Percentiles rank a stretch among this genome's conserved stretches.
Evolutionary conservation across 805 yeast species (phyloP).

Genomic region (Saccharomycopsis sp.): DNA sequence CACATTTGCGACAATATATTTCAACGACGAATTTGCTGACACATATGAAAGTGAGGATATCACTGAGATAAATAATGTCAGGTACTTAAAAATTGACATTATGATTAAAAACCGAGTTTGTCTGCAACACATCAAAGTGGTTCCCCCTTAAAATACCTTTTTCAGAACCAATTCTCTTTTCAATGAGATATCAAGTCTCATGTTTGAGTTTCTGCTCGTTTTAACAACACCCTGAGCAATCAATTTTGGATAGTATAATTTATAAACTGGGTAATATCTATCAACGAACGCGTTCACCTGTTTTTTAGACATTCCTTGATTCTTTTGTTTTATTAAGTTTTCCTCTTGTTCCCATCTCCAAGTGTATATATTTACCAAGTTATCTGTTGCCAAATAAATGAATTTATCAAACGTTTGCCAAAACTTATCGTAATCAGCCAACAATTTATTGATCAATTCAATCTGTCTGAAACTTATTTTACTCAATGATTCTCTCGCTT

Average conservation of each 20-base stretch:
- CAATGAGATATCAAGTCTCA: conserved; percentile 27
- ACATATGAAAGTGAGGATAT: conserved; percentile 5
- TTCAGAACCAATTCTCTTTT: conserved; percentile 23
- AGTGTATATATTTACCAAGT: conserved; percentile 53
- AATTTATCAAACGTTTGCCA: conserved; percentile 58
- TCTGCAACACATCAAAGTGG: conserved; percentile 4
- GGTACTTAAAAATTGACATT: conserved; percentile 6
- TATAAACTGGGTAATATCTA: conserved; percentile 82
- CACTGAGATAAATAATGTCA: neutral
- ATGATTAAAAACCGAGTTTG: conserved; percentile 13
- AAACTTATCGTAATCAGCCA: conserved; percentile 42
- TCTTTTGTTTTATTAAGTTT: conserved; percentile 42
- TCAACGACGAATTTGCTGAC: conserved; percentile 5
- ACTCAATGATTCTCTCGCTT: conserved; percentile 24
- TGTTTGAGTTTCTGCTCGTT: conserved; percentile 27
- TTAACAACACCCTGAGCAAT: conserved; percentile 26
- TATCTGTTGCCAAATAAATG: conserved; percentile 53
- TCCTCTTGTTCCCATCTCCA: conserved; percentile 82
- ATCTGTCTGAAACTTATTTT: conserved; percentile 27
- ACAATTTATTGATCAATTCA: conserved; percentile 42
- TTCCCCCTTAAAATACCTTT: neutral
- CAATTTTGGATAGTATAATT: conserved; percentile 51
- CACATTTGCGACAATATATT: conserved; percentile 12
- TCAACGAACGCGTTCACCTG: conserved; percentile 65
- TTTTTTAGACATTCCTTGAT: conserved; percentile 74